Conservation (phyloP, 2,329 filamentous ascomycete genomes). For the Monosporascus sp. region DNA sequence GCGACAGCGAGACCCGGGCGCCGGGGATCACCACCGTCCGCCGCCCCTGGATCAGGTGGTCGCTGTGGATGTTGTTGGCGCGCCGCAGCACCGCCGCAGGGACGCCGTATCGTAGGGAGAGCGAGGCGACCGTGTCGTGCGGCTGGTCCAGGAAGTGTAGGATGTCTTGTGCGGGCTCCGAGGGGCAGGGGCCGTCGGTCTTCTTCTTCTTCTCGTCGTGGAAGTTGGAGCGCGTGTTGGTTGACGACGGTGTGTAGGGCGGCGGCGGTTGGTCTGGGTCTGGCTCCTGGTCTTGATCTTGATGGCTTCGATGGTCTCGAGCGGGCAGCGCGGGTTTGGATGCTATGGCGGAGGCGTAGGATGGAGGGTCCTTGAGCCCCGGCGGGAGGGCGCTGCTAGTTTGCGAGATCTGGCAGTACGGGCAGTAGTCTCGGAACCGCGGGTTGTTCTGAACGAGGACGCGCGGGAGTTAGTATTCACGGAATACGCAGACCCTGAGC, state of each 20-base stretch:
- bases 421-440: slow-evolving; percentile 62
- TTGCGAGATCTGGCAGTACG: slow-evolving; percentile 69
- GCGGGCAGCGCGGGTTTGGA: slow-evolving; percentile 17
- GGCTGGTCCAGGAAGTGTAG: slow-evolving; percentile 69
- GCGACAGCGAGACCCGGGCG: slow-evolving; percentile 61
- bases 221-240: neutral
- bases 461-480: slow-evolving; percentile 6
- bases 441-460: slow-evolving; percentile 47
- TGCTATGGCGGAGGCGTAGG: slow-evolving; percentile 46
- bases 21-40: slow-evolving; percentile 68
- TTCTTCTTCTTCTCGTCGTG: slow-evolving; percentile 27
- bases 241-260: slow-evolving; percentile 29
- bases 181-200: slow-evolving; percentile 9
- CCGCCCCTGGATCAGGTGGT: slow-evolving; percentile 65
- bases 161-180: slow-evolving; percentile 51
- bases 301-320: too few relatives aligned
- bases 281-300: neutral
- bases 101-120: slow-evolving; percentile 68
- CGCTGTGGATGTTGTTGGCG: slow-evolving; percentile 65
- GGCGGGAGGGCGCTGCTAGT: slow-evolving; percentile 50
- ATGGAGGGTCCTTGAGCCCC: slow-evolving; percentile 63
- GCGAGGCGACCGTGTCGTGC: slow-evolving; percentile 61
- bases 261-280: slow-evolving; percentile 28
- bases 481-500: neutral
- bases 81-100: slow-evolving; percentile 57